These are phyloP conservation scores for Umbellularia californica DNA, from an alignment of 164 flowering plant genomes.

Conservation along the genomic window DNA sequence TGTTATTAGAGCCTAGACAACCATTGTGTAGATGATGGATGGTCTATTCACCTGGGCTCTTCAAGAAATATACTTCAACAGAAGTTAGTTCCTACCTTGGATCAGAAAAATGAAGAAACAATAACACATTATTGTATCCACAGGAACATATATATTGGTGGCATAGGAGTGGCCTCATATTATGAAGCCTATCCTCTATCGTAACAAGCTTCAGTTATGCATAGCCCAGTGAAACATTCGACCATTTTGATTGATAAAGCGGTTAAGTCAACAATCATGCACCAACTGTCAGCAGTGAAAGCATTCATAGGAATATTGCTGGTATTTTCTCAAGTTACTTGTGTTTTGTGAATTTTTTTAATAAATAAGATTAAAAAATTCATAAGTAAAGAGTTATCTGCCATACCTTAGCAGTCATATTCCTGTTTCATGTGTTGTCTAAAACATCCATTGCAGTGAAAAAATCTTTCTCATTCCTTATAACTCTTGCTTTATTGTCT, in stretches of 20 bases:
- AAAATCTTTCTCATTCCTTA: conserved; percentile 40
- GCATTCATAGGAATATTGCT: not conserved
- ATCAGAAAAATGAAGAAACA: too few relatives aligned
- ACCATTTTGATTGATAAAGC: not conserved
- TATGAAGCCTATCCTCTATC: not conserved
- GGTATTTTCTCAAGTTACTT: not conserved
- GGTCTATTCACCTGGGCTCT: not conserved
- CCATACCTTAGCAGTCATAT: conserved; percentile 17
- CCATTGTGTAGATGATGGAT: not conserved
- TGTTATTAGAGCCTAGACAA: not conserved
- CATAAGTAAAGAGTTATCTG: not conserved
- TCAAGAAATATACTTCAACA: not conserved
- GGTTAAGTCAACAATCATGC: not conserved
- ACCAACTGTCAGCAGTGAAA: not conserved
- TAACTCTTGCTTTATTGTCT: conserved; percentile 49
- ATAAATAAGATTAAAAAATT: not conserved
- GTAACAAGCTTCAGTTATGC: not conserved
- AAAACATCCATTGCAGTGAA: conserved; percentile 41
- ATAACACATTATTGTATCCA: not conserved
- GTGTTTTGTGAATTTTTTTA: not conserved
- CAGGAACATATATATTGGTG: not conserved
- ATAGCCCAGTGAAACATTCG: not conserved
- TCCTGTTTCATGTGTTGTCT: conserved; percentile 37
- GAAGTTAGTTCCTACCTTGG: too few relatives aligned
- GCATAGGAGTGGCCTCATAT: not conserved